These are phyloP conservation scores for Hypomyces rosellus DNA, from an alignment of 2,329 filamentous ascomycete genomes.

Conservation along the genomic window DNA sequence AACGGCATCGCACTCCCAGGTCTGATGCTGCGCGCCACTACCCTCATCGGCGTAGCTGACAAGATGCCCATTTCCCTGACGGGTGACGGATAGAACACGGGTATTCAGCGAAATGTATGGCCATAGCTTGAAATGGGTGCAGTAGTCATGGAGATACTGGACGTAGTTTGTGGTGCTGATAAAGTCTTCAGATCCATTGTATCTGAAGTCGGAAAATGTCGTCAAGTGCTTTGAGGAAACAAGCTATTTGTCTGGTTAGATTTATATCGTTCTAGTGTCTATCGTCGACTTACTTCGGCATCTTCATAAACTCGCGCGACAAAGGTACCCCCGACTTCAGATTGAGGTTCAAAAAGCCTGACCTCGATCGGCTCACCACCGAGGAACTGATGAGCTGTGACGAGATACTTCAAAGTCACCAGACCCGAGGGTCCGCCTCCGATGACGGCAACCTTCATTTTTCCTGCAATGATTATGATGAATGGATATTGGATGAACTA, in stretches of 20 bases:
- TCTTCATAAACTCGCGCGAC: slow-evolving; percentile 36
- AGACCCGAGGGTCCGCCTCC: slow-evolving; percentile 33
- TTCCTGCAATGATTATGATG: neutral
- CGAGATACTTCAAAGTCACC: slow-evolving; percentile 30
- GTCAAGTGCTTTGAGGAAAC: slow-evolving; percentile 42
- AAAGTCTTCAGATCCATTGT: slow-evolving; percentile 33
- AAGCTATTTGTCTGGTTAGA: slow-evolving; percentile 19
- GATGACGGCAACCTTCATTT: slow-evolving; percentile 30
- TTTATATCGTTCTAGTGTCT: neutral
- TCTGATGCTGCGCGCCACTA: neutral
- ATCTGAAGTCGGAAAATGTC: slow-evolving; percentile 39
- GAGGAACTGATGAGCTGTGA: slow-evolving; percentile 26
- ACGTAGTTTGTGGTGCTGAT: slow-evolving; percentile 31
- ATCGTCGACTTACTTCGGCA: slow-evolving; percentile 26
- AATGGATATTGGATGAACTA: no score
- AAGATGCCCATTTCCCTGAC: slow-evolving; percentile 3
- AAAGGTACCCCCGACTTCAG: slow-evolving; percentile 37
- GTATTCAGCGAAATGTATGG: slow-evolving; percentile 28
- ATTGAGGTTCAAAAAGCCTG: slow-evolving; percentile 35
- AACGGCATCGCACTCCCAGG: slow-evolving; percentile 35
- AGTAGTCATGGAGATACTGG: slow-evolving; percentile 35
- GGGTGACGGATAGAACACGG: slow-evolving; percentile 21
- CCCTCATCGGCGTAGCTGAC: neutral
- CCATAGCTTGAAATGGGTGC: slow-evolving; percentile 31
- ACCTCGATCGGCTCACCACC: slow-evolving; percentile 29